A percentile compares a stretch with the other conserved stretches of the same genome.
Conservation (phyloP, 176 grass and related monocot genomes). For the Echinochloa phyllopogon region DNA sequence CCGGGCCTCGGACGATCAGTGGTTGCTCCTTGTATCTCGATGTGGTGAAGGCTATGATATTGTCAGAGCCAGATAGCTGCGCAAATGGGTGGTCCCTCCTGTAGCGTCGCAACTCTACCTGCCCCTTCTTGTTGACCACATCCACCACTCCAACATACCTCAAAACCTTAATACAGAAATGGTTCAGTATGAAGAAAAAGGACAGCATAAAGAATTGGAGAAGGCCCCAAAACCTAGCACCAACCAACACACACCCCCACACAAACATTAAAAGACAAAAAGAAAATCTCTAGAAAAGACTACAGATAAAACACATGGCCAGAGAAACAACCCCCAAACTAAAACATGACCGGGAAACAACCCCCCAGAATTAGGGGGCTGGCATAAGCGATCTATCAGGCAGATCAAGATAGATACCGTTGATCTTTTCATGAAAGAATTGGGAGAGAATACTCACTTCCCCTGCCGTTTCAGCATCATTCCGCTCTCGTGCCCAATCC, state of each 20-base stretch:
- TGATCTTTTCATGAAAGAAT: neutral
- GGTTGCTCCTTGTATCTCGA: conserved; percentile 88
- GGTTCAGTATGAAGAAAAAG: neutral
- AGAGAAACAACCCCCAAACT: too few species aligned
- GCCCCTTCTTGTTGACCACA: conserved; percentile 57
- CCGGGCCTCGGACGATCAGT: conserved; percentile 80
- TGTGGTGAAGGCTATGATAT: conserved; percentile 94
- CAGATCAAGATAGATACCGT: neutral
- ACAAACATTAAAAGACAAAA: too few species aligned
- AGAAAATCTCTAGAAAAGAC: too few species aligned
- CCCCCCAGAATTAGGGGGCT: too few species aligned
- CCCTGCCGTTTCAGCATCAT: conserved; percentile 65
- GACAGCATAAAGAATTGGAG: too few species aligned
- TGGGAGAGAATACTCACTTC: conserved; percentile 48
- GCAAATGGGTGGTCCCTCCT: conserved; percentile 82
- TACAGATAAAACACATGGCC: too few species aligned
- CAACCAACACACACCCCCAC: too few species aligned
- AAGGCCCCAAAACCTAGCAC: too few species aligned
- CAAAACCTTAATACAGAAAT: conserved; percentile 59
- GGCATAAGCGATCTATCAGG: too few species aligned
- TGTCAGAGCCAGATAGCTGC: conserved; percentile 86
- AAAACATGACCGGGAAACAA: too few species aligned
- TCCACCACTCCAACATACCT: conserved; percentile 87
- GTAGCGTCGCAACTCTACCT: conserved; percentile 74
- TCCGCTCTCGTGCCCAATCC: conserved; percentile 54